Evolutionary conservation across 768 basidiomycete genomes (phyloP).

Genomic region (Collybia sordida): DNA sequence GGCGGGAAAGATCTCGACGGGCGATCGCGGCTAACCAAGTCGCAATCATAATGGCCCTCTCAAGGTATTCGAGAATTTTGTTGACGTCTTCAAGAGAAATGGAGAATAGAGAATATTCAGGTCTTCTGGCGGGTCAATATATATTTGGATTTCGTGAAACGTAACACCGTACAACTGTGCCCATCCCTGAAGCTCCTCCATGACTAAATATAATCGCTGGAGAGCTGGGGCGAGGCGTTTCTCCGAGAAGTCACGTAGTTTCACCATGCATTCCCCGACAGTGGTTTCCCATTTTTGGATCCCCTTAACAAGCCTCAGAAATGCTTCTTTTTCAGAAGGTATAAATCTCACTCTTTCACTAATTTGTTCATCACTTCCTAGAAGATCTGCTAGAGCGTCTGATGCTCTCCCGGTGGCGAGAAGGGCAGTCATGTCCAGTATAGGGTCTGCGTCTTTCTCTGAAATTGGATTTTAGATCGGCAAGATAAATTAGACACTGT

Average conservation of each 20-base stretch:
- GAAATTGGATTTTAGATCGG: conserved; percentile 12
- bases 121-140: conserved; percentile 36
- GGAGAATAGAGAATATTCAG: conserved; percentile 55
- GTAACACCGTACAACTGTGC: conserved; percentile 53
- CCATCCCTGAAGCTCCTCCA: conserved; percentile 83
- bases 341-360: conserved; percentile 65
- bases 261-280: conserved; percentile 66
- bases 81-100: conserved; percentile 50
- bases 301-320: conserved; percentile 46
- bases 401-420: conserved; percentile 72
- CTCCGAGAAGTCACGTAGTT: conserved; percentile 72
- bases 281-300: conserved; percentile 83
- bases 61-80: conserved; percentile 50
- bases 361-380: conserved; percentile 77
- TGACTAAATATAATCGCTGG: conserved; percentile 71
- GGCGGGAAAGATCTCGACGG: conserved; percentile 66
- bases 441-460: conserved; percentile 63
- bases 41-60: conserved; percentile 59
- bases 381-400: conserved; percentile 69
- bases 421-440: conserved; percentile 70
- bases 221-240: conserved; percentile 70
- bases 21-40: conserved; percentile 70
- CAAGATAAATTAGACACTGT: conserved; percentile 5
- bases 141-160: conserved; percentile 1
- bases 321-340: background rate